Base-by-base conservation (phyloP, 2,329 filamentous ascomycete genomes). In the Exophiala xenobiotica region DNA sequence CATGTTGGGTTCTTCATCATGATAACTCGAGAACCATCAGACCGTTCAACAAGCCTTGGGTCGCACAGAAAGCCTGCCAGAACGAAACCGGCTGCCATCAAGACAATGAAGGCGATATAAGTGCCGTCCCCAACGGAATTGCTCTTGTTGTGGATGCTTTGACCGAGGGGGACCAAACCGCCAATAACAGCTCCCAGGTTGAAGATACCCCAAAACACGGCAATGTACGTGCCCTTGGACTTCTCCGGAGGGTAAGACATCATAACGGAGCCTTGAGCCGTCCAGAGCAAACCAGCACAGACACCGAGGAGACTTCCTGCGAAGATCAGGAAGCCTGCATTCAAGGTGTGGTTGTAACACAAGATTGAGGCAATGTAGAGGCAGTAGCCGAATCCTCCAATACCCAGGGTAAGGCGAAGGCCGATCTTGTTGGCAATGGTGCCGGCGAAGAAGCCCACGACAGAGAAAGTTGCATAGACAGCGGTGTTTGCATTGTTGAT, bases 1-100 rank as follows among this genome's bases (percentile, higher is more conserved):
- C 88, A 95, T 45, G 87, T 88, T 3, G 90, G 90, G 70, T 95
- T 88, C 75, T 93, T 92, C 87, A 92, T 95, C 57, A 91, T 71
- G 57, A 95, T 90, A 65, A 95, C 83, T 53, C 82, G 80, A 51
- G 86, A 86, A 52, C 89, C 88, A 66, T 96, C 89, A 29, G 79
- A 75, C 55, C 90, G 88, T 59, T 88, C 74, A 56, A 96, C 80
- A 49, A 57, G 49, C 82, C 79, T 61, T 80, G 80, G 29, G 87
- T 93, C 82, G 63, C 82, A 82, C 33, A 78, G 74, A 64, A 88
- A 82, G 23, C 87, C 81, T 16, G 56, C 45, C 1, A 95, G 74
- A 11, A 81, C 61, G 54, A 87, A 87, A 39, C 89, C 89, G 39
- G 79, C 60, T 46, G 87, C 76, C 74, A 90, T 93, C 61, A 95